Conservation (phyloP, 495 filamentous ascomycete genomes). For the Daldinia grandis region DNA sequence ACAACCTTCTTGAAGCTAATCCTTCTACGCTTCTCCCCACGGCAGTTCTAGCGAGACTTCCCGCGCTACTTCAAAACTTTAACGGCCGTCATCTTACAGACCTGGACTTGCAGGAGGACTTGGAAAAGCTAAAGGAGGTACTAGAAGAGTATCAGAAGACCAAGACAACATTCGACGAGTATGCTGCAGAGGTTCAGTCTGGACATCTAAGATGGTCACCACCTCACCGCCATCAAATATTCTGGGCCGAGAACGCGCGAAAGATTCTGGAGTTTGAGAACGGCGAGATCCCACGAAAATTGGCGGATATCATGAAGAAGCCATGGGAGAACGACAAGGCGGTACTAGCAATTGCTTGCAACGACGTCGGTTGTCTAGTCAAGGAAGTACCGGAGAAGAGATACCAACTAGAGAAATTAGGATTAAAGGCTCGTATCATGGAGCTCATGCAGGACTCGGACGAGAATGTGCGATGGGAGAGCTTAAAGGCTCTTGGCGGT, state of each 20-base stretch:
- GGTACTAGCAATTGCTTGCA: constrained; percentile 94
- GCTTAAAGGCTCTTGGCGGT: constrained; percentile 87
- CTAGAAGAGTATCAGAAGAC: constrained; percentile 94
- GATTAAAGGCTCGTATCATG: constrained; percentile 92
- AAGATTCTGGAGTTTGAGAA: constrained; percentile 86
- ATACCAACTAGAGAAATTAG: constrained; percentile 83
- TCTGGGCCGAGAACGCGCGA: constrained; percentile 97
- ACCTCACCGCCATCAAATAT: constrained; percentile 85
- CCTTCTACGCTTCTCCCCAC: constrained; percentile 79
- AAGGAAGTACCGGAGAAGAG: constrained; percentile 90
- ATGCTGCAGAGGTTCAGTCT: constrained; percentile 85
- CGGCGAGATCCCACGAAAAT: constrained; percentile 78
- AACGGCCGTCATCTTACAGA: constrained; percentile 85
- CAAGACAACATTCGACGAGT: constrained; percentile 97
- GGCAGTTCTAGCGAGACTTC: constrained; percentile 83
- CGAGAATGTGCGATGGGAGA: constrained; percentile 94
- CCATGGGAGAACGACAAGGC: constrained; percentile 93
- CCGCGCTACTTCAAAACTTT: constrained; percentile 80
- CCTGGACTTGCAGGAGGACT: constrained; percentile 86
- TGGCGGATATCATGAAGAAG: constrained; percentile 87
- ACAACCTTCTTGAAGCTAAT: constrained; percentile 84
- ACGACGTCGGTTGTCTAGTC: constrained; percentile 89
- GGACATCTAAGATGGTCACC: constrained; percentile 96
- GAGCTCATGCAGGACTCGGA: constrained; percentile 91
- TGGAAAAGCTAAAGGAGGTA: constrained; percentile 75